Evolutionary conservation across 1,284 basidiomycete species (phyloP).

Genomic region (Naganishia cerealis): DNA sequence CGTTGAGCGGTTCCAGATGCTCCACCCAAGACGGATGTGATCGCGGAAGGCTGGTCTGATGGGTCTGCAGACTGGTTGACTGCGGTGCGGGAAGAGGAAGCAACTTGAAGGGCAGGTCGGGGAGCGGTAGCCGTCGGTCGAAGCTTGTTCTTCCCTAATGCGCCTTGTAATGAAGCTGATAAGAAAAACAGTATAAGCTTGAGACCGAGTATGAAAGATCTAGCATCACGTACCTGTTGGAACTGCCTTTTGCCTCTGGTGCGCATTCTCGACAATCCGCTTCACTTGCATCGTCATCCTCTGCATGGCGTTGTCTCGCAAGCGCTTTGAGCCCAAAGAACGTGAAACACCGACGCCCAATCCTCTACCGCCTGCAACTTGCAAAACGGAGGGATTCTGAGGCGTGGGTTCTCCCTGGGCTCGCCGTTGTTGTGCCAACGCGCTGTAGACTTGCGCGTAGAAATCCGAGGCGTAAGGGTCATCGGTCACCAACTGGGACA

Average conservation of each 20-base stretch:
- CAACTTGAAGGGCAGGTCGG: conserved; percentile 86
- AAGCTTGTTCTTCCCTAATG: conserved; percentile 88
- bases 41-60: conserved; percentile 46
- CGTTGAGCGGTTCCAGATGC: conserved; percentile 58
- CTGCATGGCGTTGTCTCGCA: conserved; percentile 88
- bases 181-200: background rate
- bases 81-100: conserved; percentile 54
- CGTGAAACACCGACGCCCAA: conserved; percentile 71
- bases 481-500: conserved; percentile 91
- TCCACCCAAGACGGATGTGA: conserved; percentile 32
- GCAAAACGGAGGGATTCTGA: conserved; percentile 66
- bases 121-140: conserved; percentile 86
- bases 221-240: conserved; percentile 61
- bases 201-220: background rate
- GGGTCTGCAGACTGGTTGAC: conserved; percentile 50
- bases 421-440: conserved; percentile 72
- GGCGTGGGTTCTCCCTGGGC: conserved; percentile 57
- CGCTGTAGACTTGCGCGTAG: conserved; percentile 93
- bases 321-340: conserved; percentile 60
- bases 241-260: conserved; percentile 78
- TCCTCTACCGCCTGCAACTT: conserved; percentile 71
- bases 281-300: conserved; percentile 97
- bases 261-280: conserved; percentile 87
- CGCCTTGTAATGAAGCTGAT: conserved; percentile 74
- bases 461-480: conserved; percentile 98